phyloP scores from a whole-genome alignment of 345 rosid genomes.

The Pelargonium nanum region DNA sequence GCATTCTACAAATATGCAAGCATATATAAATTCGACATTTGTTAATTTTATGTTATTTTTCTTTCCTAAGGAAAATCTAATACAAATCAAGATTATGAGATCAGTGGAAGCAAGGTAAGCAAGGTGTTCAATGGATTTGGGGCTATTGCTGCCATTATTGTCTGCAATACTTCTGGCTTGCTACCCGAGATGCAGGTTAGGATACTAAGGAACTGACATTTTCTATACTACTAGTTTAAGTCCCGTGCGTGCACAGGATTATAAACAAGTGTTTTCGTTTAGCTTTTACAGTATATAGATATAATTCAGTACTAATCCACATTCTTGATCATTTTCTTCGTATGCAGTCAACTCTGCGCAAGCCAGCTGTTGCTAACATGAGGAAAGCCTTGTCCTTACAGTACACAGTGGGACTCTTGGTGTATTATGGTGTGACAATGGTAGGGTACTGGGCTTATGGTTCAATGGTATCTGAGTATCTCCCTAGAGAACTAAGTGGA shows the following conservation, averaged over 20 bases:
- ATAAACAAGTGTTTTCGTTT: too few species aligned
- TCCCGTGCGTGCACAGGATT: too few species aligned
- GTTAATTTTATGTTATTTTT: not conserved
- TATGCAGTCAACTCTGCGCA: conserved; percentile 22
- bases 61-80: conserved; percentile 10
- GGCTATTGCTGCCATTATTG: conserved; percentile 17
- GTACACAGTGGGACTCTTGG: conserved; percentile 16
- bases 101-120: conserved; percentile 9
- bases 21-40: not conserved
- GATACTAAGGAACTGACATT: not conserved
- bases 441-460: conserved; percentile 32
- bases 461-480: conserved; percentile 19
- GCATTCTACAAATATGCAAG: not conserved
- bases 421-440: conserved; percentile 18
- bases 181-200: conserved; percentile 25
- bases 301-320: too few species aligned
- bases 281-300: too few species aligned
- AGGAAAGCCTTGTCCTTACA: conserved; percentile 21
- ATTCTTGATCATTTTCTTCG: not conserved
- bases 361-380: conserved; percentile 27
- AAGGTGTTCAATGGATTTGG: conserved; percentile 17
- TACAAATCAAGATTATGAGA: conserved; percentile 9
- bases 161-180: conserved; percentile 21
- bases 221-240: not conserved
- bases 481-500: conserved; percentile 15